Conservation (phyloP, 306 rosid genomes). For the Parietaria judaica region DNA sequence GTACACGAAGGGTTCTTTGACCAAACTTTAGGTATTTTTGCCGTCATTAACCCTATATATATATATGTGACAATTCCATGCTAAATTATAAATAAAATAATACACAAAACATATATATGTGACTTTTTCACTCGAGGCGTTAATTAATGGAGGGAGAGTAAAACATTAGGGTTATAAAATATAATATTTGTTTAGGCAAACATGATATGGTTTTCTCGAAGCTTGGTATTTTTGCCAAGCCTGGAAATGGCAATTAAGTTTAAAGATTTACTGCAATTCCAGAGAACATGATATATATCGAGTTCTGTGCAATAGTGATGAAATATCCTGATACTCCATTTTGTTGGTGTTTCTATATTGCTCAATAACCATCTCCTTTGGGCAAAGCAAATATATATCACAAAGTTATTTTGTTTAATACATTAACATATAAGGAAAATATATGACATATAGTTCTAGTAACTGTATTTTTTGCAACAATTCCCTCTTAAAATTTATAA, state of each 20-base stretch:
- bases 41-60: too few relatives aligned
- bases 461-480: too few relatives aligned
- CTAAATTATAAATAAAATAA: too few relatives aligned
- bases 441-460: too few relatives aligned
- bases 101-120: not conserved
- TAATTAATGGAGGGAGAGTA: not conserved
- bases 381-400: not conserved
- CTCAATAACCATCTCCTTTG: not conserved
- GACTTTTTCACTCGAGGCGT: not conserved
- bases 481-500: too few relatives aligned
- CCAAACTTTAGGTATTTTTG: too few relatives aligned
- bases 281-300: conserved; percentile 1
- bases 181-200: not conserved
- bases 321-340: conserved; percentile 8
- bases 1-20: too few relatives aligned
- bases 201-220: not conserved
- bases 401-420: too few relatives aligned
- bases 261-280: not conserved
- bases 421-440: too few relatives aligned
- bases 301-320: not conserved
- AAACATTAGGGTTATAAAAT: too few relatives aligned
- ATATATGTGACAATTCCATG: too few relatives aligned
- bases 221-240: not conserved
- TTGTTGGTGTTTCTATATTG: not conserved
- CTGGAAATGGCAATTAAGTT: not conserved